Percentiles rank a stretch among this genome's conserved stretches.
Conservation (phyloP, 1,284 basidiomycete genomes). For the Puccinia polysora region DNA sequence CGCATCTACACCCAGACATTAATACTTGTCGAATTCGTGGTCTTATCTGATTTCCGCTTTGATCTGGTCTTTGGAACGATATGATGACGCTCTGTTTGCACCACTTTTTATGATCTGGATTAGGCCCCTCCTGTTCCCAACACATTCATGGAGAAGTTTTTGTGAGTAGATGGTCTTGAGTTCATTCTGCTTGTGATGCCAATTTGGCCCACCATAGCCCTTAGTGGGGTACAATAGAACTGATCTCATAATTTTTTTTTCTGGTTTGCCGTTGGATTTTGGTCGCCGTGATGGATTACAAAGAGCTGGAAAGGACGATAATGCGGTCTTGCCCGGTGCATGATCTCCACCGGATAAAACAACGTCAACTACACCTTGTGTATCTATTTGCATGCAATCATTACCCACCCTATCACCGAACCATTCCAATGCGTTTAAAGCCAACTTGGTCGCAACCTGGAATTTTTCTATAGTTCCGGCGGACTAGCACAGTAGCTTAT, state of each 20-base stretch:
- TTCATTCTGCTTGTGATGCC: not conserved
- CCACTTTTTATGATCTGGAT: not conserved
- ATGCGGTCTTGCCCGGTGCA: slow-evolving; percentile 20
- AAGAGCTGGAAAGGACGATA: slow-evolving; percentile 37
- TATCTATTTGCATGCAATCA: too few species aligned
- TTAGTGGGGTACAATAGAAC: too few species aligned
- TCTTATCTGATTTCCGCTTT: not conserved
- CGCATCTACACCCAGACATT: too few species aligned
- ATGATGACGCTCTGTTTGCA: not conserved
- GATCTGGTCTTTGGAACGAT: not conserved
- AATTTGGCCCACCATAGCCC: too few species aligned
- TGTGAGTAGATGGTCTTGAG: slow-evolving; percentile 12
- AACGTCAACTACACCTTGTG: too few species aligned
- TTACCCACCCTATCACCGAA: too few species aligned
- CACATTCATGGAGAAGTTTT: slow-evolving; percentile 42
- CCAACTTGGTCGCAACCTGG: too few species aligned
- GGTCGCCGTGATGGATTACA: not conserved
- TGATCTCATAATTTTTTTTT: not conserved
- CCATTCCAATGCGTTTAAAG: too few species aligned
- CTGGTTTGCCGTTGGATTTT: not conserved
- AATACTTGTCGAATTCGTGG: not conserved
- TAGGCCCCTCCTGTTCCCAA: slow-evolving; percentile 38
- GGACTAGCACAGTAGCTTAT: too few species aligned
- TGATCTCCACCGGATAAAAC: not conserved
- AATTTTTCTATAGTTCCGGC: too few species aligned